These are phyloP conservation scores for Plantago major DNA, from an alignment of 257 asterid genomes.

Conservation along the genomic window DNA sequence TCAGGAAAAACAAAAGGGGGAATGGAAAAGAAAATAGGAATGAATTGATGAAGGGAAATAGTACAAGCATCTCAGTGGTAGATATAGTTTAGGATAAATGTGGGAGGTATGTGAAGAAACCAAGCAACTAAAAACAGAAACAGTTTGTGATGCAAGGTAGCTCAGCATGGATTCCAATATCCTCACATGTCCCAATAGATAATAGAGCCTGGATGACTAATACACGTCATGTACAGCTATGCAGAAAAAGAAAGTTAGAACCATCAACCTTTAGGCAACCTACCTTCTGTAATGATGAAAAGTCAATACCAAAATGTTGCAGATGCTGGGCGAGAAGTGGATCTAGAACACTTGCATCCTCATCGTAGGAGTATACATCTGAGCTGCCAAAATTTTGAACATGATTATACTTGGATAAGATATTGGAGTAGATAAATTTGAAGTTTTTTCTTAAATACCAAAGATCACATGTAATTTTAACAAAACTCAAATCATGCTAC, in stretches of 20 bases:
- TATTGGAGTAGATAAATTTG: conserved; percentile 14
- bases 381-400: conserved; percentile 89
- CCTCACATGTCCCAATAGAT: conserved; percentile 2
- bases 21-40: no score
- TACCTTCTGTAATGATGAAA: conserved; percentile 97
- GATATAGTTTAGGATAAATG: no score
- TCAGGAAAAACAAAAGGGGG: no score
- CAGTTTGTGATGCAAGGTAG: not conserved
- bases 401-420: conserved; percentile 44
- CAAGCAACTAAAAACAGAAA: no score
- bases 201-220: not conserved
- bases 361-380: conserved; percentile 96
- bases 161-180: not conserved
- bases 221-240: not conserved
- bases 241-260: conserved; percentile 11
- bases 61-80: no score
- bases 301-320: conserved; percentile 93
- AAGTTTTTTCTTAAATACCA: conserved; percentile 8
- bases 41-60: no score
- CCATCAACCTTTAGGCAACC: conserved; percentile 25
- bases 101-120: no score
- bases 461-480: not conserved
- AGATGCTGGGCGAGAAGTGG: conserved; percentile 95
- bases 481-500: conserved; percentile 2
- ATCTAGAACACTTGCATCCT: conserved; percentile 87